These are phyloP conservation scores for Russula virescens DNA, from an alignment of 768 basidiomycete genomes.

Conservation along the genomic window DNA sequence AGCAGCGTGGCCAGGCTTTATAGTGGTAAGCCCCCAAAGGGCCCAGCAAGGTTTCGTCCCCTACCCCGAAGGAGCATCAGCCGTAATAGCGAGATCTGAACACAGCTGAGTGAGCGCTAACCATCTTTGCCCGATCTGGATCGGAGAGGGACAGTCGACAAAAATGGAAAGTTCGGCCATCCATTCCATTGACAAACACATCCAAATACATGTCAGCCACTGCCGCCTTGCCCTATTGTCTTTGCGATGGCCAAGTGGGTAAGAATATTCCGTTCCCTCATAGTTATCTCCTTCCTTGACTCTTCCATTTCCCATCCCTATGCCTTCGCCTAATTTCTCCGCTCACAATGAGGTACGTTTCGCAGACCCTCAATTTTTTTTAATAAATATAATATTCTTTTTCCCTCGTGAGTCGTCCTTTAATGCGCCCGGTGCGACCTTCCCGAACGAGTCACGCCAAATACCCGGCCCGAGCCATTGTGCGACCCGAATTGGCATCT, in stretches of 20 bases:
- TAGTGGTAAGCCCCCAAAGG: neutral
- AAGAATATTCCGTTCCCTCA: conserved; percentile 18
- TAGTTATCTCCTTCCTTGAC: conserved; percentile 13
- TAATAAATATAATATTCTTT: neutral
- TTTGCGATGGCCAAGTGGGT: conserved; percentile 7
- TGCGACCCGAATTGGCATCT: neutral
- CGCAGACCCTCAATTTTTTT: conserved; percentile 1
- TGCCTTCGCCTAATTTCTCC: conserved; percentile 12
- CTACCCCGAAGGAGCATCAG: conserved; percentile 13
- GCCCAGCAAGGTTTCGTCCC: neutral
- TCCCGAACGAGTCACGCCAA: conserved; percentile 10
- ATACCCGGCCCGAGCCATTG: conserved; percentile 6
- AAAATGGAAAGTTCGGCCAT: conserved; percentile 9
- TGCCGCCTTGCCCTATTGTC: conserved; percentile 25
- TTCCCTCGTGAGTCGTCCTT: conserved; percentile 19
- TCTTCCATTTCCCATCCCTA: conserved; percentile 21
- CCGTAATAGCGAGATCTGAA: conserved; percentile 24
- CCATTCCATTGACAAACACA: conserved; percentile 21
- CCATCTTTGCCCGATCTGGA: conserved; percentile 20
- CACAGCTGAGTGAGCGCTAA: neutral
- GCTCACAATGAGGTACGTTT: conserved; percentile 7
- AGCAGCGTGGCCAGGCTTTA: conserved; percentile 21
- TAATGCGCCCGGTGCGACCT: neutral
- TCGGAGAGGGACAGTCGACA: conserved; percentile 17
- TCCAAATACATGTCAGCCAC: conserved; percentile 22